Evolutionary conservation across 2,329 filamentous ascomycete genomes (phyloP).

Genomic region (Coniochaeta hoffmannii): DNA sequence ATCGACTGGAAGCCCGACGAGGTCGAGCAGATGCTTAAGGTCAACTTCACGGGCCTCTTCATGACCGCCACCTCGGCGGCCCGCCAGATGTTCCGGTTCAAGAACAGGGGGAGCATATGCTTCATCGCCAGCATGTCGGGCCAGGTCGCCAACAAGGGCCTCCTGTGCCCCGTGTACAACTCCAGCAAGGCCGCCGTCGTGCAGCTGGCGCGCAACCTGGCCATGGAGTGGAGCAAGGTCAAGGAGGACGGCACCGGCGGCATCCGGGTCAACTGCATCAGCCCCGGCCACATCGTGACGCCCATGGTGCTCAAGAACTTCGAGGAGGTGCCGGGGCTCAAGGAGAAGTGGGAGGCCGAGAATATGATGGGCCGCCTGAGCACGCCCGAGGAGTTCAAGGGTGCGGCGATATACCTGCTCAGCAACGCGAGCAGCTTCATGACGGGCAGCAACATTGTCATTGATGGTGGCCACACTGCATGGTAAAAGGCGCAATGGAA

Average conservation of each 20-base stretch:
- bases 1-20: conserved; percentile 54
- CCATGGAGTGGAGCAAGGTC: conserved; percentile 52
- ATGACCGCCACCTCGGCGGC: conserved; percentile 67
- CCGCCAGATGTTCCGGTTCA: conserved; percentile 48
- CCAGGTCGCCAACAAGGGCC: conserved; percentile 46
- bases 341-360: conserved; percentile 57
- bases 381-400: conserved; percentile 50
- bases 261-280: conserved; percentile 63
- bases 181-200: conserved; percentile 59
- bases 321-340: conserved; percentile 54
- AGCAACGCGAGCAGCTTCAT: conserved; percentile 58
- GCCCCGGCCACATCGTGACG: conserved; percentile 60
- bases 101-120: conserved; percentile 46
- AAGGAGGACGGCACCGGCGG: conserved; percentile 34
- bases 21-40: conserved; percentile 57
- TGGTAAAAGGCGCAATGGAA: conserved; percentile 30
- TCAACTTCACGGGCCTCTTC: conserved; percentile 63
- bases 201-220: conserved; percentile 55
- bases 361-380: conserved; percentile 65
- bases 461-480: conserved; percentile 49
- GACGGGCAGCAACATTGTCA: conserved; percentile 48
- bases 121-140: conserved; percentile 51
- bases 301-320: conserved; percentile 69
- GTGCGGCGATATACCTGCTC: conserved; percentile 52
- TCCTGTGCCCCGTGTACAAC: conserved; percentile 61